These are phyloP conservation scores for Ceratobasidium sp. DNA, from an alignment of 1,284 basidiomycete species.

Conservation along the genomic window DNA sequence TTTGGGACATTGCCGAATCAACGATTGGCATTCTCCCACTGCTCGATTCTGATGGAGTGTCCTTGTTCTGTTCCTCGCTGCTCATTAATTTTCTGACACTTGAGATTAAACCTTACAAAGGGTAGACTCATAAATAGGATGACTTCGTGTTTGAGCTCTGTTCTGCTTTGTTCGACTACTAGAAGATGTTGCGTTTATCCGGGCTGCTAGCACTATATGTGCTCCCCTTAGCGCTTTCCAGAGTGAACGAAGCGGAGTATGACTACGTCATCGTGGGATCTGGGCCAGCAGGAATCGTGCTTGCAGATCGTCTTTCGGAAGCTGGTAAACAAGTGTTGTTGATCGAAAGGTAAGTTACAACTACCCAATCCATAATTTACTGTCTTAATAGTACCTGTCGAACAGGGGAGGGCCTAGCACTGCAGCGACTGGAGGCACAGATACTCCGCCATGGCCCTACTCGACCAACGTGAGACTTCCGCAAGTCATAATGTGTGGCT, in stretches of 20 bases:
- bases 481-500: neutral
- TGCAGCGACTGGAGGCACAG: conserved; percentile 67
- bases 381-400: conserved; percentile 47
- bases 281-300: conserved; percentile 62
- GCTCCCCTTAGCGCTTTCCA: neutral
- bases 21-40: neutral
- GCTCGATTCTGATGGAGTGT: no score
- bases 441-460: conserved; percentile 63
- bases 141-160: neutral
- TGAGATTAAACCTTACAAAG: neutral
- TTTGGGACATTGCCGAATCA: neutral
- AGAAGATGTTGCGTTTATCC: neutral
- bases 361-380: conserved; percentile 54
- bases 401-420: conserved; percentile 69
- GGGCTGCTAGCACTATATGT: neutral
- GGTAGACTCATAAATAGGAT: neutral
- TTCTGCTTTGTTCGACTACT: neutral
- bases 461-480: conserved; percentile 59
- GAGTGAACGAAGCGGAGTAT: neutral
- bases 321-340: conserved; percentile 58
- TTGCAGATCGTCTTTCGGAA: conserved; percentile 68
- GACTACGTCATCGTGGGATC: conserved; percentile 72
- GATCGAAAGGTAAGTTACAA: conserved; percentile 50
- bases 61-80: no score
- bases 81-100: neutral